Evolutionary conservation across 768 basidiomycete genomes (phyloP), one percentile per base, ranked within the genome.

Genomic region (Mycena belliarum): DNA sequence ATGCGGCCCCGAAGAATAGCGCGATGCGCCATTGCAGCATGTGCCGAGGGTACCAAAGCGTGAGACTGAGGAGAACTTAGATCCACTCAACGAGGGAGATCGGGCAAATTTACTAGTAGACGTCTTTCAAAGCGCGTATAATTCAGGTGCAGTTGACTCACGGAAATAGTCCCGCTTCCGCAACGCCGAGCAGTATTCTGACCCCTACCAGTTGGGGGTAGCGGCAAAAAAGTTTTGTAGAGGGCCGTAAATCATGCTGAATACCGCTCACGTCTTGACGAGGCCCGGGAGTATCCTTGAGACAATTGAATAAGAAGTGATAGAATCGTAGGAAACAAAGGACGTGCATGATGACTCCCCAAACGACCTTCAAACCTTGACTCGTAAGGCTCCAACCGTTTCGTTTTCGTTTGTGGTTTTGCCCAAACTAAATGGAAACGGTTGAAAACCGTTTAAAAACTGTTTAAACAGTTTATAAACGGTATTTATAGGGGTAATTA

Each of bases 121-220:
- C 80, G 11, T n/a, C n/a, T n/a, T n/a, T n/a, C n/a, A n/a, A n/a
- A n/a, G 89, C 85, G 24, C 88, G 88, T 12, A 56, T 62, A 50
- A 12, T 6, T 32, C 29, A 32, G 7, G 29, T 32, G 6, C 29
- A 32, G 29, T 32, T 6, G 12, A 32, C 60, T 48, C 10, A 61
- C 57, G 89, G 88, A 69, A 87, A 90, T 11, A 89, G 66, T 4
- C 89, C 87, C 6, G 86, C 84, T 70, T 91, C 89, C 0, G 86
- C 80, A 2, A 86, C 65, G 3, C 88, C 89, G 0, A 89, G 79
- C 57, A 79, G 81, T 8, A 84, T 70, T 11, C 86, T 80, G 11
- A 75, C 76, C 20, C 78, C 85, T 14, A 86, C 79, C 15, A 88
- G 78, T 65, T 87, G 81, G 10, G 79, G 79, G 64, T 85, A 88